Evolutionary conservation across 2,329 filamentous ascomycete species (phyloP).

Genomic region (Kalmusia sp.): DNA sequence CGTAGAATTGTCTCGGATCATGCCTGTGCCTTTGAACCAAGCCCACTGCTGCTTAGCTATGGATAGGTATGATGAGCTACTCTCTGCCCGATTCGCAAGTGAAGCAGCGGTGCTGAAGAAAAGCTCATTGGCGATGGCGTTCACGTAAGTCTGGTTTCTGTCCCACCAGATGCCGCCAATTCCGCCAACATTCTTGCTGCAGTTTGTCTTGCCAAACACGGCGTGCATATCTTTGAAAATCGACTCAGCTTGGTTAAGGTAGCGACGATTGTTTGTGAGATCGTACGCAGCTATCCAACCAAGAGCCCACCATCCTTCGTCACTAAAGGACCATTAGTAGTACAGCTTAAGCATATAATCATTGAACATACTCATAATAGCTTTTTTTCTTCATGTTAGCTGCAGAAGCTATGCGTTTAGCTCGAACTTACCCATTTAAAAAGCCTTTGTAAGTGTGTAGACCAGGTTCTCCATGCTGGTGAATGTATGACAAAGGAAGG

Average conservation of each 20-base stretch:
- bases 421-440: constrained; percentile 4
- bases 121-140: constrained; percentile 64
- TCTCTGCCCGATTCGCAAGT: constrained; percentile 58
- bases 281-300: constrained; percentile 64
- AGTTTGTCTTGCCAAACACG: constrained; percentile 45
- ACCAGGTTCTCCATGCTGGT: neutral
- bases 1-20: constrained; percentile 55
- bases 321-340: constrained; percentile 50
- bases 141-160: constrained; percentile 53
- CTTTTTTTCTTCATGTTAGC: neutral
- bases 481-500: neutral
- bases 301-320: constrained; percentile 59
- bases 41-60: constrained; percentile 57
- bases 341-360: neutral
- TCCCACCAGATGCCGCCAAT: constrained; percentile 59
- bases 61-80: constrained; percentile 48
- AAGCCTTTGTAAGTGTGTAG: constrained; percentile 2
- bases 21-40: constrained; percentile 58
- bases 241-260: constrained; percentile 55
- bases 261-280: constrained; percentile 52
- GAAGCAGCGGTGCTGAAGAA: constrained; percentile 63
- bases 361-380: constrained; percentile 2
- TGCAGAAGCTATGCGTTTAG: too few species aligned
- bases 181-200: constrained; percentile 34
- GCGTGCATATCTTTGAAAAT: constrained; percentile 57